Evolutionary conservation across 2,329 filamentous ascomycete genomes (phyloP), one percentile per base, ranked within the genome.

Genomic region (Aureobasidium pullulans): DNA sequence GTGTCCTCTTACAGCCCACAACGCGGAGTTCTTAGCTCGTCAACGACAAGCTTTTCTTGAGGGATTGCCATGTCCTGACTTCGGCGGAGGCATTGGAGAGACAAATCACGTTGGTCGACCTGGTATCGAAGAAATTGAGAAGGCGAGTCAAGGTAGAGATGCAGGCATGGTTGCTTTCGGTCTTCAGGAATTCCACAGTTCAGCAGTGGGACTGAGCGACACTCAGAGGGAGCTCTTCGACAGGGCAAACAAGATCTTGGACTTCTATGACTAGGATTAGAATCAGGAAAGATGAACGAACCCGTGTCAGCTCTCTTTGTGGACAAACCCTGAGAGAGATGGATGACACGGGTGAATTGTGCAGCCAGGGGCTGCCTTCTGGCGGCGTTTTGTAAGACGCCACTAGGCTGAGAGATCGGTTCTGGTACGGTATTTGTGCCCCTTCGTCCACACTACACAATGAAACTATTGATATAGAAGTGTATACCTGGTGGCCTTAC

Each of bases 1-100:
- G 0, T 94, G 89, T 59, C 91, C 92, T 0, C 79, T 90, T 32
- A 96, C 90, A 0, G 82, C 87, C 58, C 75, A 78, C 44, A 96
- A 94, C 66, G 85, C 87, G 0, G 73, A 81, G 19, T 94, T 92
- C 68, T 76, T 93, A 1, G 79, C 74, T 1, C 79, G 82, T 15
- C 90, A 96, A 74, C 81, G 87, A 19, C 77, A 83, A n/a, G 82
- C 84, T 0, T 93, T 94, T 65, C 71, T 87, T 3, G 69, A 76
- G 0, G 90, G 90, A 4, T 64, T 62, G 23, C 68, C 69, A 11
- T 68, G 67, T 52, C 78, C 78, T 1, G 78, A 81, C 60, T 81
- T 80, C 64, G 77, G 76, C 0, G 76, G 77, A 2, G 89, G 88
- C 0, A 75, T 80, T 53, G 89, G 89, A 6, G 88, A 91, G 68